Conservation (phyloP, 2,329 filamentous ascomycete genomes). For the Phialocephala sp. region DNA sequence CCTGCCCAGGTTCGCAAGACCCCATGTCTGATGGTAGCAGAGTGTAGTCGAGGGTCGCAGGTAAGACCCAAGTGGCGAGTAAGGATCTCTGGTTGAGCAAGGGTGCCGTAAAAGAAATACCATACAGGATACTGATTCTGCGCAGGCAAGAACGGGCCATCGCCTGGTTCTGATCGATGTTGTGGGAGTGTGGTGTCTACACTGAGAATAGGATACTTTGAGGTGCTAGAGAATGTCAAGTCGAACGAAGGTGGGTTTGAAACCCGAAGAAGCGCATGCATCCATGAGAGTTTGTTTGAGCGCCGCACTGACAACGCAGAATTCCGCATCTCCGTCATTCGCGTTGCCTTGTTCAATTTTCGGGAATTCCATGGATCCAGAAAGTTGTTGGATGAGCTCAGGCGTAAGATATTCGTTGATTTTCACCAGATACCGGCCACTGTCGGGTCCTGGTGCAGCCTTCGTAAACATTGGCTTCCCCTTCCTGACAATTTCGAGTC, state of each 20-base stretch:
- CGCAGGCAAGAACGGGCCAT: slow-evolving; percentile 23
- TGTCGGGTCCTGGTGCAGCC: slow-evolving; percentile 9
- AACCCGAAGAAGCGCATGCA: slow-evolving; percentile 24
- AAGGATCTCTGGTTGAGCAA: slow-evolving; percentile 40
- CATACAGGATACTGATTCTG: slow-evolving; percentile 41
- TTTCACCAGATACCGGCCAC: slow-evolving; percentile 34
- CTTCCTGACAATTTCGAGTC: neutral
- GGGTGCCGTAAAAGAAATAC: slow-evolving; percentile 52
- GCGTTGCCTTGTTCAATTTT: slow-evolving; percentile 25
- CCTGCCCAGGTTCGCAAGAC: slow-evolving; percentile 45
- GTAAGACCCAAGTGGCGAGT: slow-evolving; percentile 23
- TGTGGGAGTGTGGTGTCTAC: slow-evolving; percentile 42
- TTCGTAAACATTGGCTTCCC: slow-evolving; percentile 2
- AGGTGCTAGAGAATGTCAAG: slow-evolving; percentile 33
- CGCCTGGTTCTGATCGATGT: slow-evolving; percentile 27
- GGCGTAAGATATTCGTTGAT: slow-evolving; percentile 35
- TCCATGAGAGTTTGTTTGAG: slow-evolving; percentile 26
- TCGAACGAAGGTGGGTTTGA: slow-evolving; percentile 40
- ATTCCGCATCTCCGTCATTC: slow-evolving; percentile 32
- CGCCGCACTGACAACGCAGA: slow-evolving; percentile 36
- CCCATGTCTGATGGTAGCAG: slow-evolving; percentile 43
- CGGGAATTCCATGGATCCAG: slow-evolving; percentile 27
- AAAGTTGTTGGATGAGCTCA: slow-evolving; percentile 33
- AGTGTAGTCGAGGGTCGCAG: slow-evolving; percentile 34
- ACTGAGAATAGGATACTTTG: slow-evolving; percentile 28